These are phyloP conservation scores for Coemansia sp. DNA, from an alignment of 192 early-diverging fungal species.

Conservation along the genomic window DNA sequence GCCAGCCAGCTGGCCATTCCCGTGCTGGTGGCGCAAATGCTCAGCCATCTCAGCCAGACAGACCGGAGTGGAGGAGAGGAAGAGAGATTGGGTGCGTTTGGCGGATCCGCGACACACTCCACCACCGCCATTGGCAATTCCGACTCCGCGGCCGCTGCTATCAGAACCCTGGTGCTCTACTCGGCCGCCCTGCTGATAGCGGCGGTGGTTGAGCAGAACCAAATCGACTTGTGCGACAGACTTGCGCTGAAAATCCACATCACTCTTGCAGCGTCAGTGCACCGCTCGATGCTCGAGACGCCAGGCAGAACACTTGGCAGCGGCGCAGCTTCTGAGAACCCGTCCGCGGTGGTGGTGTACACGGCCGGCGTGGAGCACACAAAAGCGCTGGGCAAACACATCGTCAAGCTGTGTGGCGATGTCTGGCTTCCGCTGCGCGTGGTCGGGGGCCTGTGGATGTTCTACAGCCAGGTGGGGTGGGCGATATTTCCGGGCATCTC, in stretches of 20 bases:
- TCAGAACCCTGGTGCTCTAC: conserved; percentile 9
- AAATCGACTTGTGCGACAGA: conserved; percentile 37
- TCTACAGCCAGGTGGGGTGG: conserved; percentile 47
- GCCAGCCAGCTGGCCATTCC: conserved; percentile 19
- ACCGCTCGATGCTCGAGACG: conserved; percentile 7
- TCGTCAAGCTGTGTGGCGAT: conserved; percentile 9
- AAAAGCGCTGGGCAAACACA: conserved; percentile 14
- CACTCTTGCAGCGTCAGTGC: conserved; percentile 21
- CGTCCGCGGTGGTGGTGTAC: background rate
- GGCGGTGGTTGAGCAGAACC: conserved; percentile 33
- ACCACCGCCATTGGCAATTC: background rate
- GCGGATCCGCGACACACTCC: background rate
- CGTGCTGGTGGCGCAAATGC: conserved; percentile 21
- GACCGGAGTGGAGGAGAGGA: background rate
- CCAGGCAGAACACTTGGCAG: background rate
- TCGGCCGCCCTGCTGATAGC: background rate
- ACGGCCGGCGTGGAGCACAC: conserved; percentile 12
- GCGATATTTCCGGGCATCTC: conserved; percentile 22
- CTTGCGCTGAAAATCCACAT: conserved; percentile 21
- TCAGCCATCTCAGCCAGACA: conserved; percentile 10
- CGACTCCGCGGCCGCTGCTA: too few relatives aligned
- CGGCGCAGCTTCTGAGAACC: too few relatives aligned
- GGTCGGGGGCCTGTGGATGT: conserved; percentile 17
- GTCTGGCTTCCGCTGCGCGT: conserved; percentile 38
- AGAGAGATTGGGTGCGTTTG: background rate